phyloP scores from a whole-genome alignment of 352 stramenopile genomes.

The Pythium rishiriense region DNA sequence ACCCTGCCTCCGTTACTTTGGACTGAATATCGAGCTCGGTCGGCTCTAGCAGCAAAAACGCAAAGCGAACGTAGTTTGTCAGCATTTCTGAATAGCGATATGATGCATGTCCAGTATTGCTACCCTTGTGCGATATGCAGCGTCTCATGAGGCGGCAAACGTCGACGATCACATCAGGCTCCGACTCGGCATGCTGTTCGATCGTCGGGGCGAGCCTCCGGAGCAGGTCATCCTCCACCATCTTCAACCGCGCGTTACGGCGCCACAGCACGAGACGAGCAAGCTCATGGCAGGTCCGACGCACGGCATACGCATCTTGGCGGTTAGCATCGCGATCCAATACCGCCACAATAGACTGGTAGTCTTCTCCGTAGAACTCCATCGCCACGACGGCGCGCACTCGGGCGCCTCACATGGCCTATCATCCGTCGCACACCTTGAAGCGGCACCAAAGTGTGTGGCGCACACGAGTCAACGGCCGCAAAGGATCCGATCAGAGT shows the following conservation, averaged over 20 bases:
- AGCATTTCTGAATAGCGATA: too few relatives aligned
- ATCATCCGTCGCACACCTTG: neutral
- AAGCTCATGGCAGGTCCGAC: constrained; percentile 53
- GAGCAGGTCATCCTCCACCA: constrained; percentile 44
- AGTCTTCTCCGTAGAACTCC: constrained; percentile 61
- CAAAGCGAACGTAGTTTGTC: neutral
- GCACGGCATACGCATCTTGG: constrained; percentile 50
- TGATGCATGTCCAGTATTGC: neutral
- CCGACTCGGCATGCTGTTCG: constrained; percentile 28
- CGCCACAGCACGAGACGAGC: constrained; percentile 44
- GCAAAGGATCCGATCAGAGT: neutral
- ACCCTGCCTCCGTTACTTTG: constrained; percentile 45
- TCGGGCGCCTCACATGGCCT: too few relatives aligned
- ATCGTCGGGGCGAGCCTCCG: constrained; percentile 32
- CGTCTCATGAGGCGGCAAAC: constrained; percentile 49
- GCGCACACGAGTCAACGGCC: neutral
- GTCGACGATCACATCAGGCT: constrained; percentile 40
- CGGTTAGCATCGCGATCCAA: constrained; percentile 28
- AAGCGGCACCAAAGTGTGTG: neutral
- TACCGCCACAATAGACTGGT: constrained; percentile 34
- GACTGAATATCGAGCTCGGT: constrained; percentile 59
- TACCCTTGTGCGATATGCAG: constrained; percentile 53
- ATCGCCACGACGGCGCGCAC: too few relatives aligned
- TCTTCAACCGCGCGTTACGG: constrained; percentile 26
- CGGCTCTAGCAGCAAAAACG: constrained; percentile 27